Percentiles rank a stretch among this genome's conserved stretches.
Conservation (phyloP, 306 rosid genomes). For the Dryas octopetala region DNA sequence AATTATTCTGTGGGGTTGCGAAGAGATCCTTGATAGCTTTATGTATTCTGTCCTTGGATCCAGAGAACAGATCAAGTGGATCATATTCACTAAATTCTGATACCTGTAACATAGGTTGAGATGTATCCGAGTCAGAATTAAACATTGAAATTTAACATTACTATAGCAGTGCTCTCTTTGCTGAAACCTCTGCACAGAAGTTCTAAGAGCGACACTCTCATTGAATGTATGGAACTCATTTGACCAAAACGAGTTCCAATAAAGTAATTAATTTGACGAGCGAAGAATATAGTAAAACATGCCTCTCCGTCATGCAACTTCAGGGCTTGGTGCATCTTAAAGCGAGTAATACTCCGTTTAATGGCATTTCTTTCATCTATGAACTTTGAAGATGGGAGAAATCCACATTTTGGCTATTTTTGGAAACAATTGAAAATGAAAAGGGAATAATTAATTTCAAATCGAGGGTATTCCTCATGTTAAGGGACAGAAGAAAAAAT, state of each 20-base stretch:
- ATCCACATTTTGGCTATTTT: constrained; percentile 92
- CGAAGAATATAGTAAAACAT: constrained; percentile 8
- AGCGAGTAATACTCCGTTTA: constrained; percentile 69
- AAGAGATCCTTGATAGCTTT: constrained; percentile 81
- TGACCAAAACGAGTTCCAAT: not conserved
- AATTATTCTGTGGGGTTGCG: constrained; percentile 87
- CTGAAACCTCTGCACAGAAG: not conserved
- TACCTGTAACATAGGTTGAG: constrained; percentile 52
- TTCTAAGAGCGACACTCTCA: not conserved
- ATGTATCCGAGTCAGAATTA: constrained; percentile 24
- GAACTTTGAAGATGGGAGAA: constrained; percentile 76
- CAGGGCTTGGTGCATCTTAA: constrained; percentile 91
- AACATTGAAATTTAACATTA: not conserved
- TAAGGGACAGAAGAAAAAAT: constrained; percentile 7
- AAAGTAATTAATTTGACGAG: constrained; percentile 7
- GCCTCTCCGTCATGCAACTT: constrained; percentile 88
- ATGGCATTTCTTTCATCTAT: constrained; percentile 65
- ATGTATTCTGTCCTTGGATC: constrained; percentile 69
- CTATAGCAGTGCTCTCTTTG: not conserved
- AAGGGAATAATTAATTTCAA: constrained; percentile 1
- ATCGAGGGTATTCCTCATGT: constrained; percentile 2
- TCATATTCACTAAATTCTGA: constrained; percentile 67
- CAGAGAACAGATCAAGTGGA: constrained; percentile 88
- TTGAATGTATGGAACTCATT: not conserved
- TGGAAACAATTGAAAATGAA: constrained; percentile 21